A percentile compares a stretch with the other conserved stretches of the same genome.
phyloP scores from a whole-genome alignment of 2,329 filamentous ascomycete genomes.

The Trichocomaceae sp. region DNA sequence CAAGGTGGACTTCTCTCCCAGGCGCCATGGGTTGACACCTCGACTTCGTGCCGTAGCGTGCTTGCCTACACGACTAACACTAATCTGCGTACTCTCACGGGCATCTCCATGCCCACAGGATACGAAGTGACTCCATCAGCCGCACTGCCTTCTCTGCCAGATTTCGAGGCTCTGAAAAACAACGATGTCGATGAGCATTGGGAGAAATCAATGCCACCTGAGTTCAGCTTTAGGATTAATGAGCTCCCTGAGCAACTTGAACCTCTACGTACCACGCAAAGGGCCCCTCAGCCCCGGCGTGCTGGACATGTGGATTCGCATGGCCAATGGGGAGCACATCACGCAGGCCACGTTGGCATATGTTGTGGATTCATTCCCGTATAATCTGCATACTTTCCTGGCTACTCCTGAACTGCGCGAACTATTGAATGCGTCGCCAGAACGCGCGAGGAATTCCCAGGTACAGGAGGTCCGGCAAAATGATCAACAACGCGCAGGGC shows the following conservation, averaged over 20 bases:
- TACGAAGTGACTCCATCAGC: neutral
- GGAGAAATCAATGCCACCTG: neutral
- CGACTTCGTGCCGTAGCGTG: neutral
- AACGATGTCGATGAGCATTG: neutral
- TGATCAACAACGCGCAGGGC: neutral
- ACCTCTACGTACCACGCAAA: neutral
- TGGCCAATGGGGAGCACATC: neutral
- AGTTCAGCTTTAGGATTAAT: neutral
- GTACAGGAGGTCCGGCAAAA: neutral
- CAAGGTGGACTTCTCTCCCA: neutral
- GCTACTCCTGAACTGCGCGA: neutral
- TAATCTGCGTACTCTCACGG: neutral
- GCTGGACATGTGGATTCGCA: neutral
- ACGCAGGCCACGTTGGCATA: neutral
- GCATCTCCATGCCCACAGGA: neutral
- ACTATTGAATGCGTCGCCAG: neutral
- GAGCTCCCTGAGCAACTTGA: neutral
- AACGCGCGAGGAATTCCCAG: neutral
- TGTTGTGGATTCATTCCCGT: neutral
- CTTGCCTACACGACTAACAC: neutral
- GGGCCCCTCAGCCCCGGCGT: neutral
- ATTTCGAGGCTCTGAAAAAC: constrained; percentile 1
- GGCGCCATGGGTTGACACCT: neutral
- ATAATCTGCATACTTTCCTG: neutral
- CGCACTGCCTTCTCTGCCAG: neutral